phyloP scores from a whole-genome alignment of 1,139 yeast genomes.

The Wickerhamomyces sp. region DNA sequence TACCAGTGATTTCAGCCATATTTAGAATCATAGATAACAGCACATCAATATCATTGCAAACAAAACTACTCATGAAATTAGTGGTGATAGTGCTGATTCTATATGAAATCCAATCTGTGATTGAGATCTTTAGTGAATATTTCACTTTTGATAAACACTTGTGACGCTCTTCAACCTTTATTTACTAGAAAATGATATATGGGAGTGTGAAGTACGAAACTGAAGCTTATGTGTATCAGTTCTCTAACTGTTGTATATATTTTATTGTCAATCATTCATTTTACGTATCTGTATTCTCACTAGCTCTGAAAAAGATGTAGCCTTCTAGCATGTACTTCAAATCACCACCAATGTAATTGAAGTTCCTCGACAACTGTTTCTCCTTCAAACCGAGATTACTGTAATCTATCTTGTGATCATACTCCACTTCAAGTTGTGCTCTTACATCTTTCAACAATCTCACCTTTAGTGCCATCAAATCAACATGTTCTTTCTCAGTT shows the following conservation, averaged over 20 bases:
- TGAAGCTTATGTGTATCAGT: no score
- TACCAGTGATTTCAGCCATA: constrained; percentile 13
- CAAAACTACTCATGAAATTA: constrained; percentile 13
- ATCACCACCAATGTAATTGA: background rate
- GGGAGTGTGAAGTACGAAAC: no score
- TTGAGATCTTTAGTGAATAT: constrained; percentile 7
- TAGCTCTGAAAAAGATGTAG: no score
- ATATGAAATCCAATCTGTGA: constrained; percentile 16
- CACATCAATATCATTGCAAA: constrained; percentile 6
- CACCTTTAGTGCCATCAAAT: no score
- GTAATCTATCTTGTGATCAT: background rate
- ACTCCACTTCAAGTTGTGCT: background rate
- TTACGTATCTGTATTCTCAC: no score
- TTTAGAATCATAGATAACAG: constrained; percentile 14
- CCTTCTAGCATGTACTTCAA: background rate
- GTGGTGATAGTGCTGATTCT: constrained; percentile 14
- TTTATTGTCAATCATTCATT: no score
- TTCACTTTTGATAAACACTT: no score
- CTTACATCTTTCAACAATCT: no score
- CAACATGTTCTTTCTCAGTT: no score
- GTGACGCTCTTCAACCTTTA: no score
- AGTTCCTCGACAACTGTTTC: background rate
- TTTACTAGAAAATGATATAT: no score
- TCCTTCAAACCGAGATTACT: background rate
- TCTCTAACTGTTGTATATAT: no score